phyloP scores from a whole-genome alignment of 2,329 filamentous ascomycete genomes.

The Microdochium paspali region DNA sequence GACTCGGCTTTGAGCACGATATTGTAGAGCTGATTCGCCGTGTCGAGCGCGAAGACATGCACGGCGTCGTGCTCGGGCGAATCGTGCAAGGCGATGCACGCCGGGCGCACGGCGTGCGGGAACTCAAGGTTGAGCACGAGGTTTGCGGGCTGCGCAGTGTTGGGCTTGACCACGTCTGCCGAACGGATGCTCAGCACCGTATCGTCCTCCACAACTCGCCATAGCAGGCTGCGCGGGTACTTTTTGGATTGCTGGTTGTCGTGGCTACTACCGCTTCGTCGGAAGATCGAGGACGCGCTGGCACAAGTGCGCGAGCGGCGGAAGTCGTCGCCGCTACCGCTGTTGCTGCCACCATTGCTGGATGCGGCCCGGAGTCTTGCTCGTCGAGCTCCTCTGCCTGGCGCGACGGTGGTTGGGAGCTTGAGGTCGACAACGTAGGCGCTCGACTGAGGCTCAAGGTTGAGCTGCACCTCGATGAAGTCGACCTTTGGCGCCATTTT shows the following conservation, averaged over 20 bases:
- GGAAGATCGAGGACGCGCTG: conserved; percentile 72
- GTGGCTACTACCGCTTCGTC: conserved; percentile 35
- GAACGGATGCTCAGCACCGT: conserved; percentile 74
- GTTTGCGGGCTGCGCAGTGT: conserved; percentile 57
- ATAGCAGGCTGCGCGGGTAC: conserved; percentile 79
- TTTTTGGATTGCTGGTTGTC: conserved; percentile 10
- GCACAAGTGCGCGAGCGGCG: conserved; percentile 70
- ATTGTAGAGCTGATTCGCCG: conserved; percentile 73
- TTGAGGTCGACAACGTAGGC: conserved; percentile 63
- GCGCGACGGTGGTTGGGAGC: conserved; percentile 46
- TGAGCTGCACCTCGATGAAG: conserved; percentile 73
- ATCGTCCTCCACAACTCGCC: conserved; percentile 77
- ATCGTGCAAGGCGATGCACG: conserved; percentile 78
- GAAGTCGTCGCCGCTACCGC: conserved; percentile 47
- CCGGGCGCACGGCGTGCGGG: conserved; percentile 59
- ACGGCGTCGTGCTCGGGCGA: conserved; percentile 51
- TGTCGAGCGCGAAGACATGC: conserved; percentile 55
- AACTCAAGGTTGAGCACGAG: conserved; percentile 74
- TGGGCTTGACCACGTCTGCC: conserved; percentile 67
- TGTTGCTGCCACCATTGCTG: conserved; percentile 5
- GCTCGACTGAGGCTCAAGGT: conserved; percentile 63
- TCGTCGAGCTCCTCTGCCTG: conserved; percentile 33
- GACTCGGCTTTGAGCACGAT: conserved; percentile 75
- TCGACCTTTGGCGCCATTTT: neutral
- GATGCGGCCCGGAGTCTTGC: conserved; percentile 8